Evolutionary conservation across 129 eudicot genomes (phyloP).

Genomic region (Artemisia tridentata): DNA sequence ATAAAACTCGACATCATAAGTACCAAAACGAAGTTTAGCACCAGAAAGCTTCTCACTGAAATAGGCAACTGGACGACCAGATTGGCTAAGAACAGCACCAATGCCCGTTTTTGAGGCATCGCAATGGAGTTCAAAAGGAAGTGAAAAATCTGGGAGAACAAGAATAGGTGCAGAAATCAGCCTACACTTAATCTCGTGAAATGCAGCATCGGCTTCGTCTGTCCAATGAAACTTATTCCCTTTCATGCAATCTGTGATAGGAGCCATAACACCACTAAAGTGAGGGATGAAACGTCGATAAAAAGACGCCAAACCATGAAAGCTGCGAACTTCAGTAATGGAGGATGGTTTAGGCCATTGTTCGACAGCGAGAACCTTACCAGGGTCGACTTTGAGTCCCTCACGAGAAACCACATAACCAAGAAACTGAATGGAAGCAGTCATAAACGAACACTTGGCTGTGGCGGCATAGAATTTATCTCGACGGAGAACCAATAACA

Average conservation of each 20-base stretch:
- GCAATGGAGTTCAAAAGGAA: not conserved
- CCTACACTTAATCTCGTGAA: not conserved
- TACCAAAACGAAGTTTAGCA: not conserved
- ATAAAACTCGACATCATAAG: constrained; percentile 20
- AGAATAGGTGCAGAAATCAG: too few relatives aligned
- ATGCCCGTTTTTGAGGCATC: constrained; percentile 20
- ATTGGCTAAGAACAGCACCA: constrained; percentile 20
- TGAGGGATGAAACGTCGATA: not conserved
- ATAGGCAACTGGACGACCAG: not conserved
- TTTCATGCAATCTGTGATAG: not conserved
- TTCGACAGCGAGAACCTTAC: not conserved
- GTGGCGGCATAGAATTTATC: too few relatives aligned
- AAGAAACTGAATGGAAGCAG: too few relatives aligned
- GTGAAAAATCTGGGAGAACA: constrained; percentile 1
- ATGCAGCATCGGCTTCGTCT: not conserved
- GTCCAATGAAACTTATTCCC: not conserved
- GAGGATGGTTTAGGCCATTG: not conserved
- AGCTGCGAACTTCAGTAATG: not conserved
- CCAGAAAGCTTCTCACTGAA: constrained; percentile 18
- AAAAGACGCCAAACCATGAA: not conserved
- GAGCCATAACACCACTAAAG: not conserved
- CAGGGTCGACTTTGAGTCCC: not conserved
- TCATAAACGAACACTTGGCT: too few relatives aligned
- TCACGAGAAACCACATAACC: too few relatives aligned
- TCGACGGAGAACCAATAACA: too few relatives aligned